A percentile compares a stretch with the other conserved stretches of the same genome.
phyloP scores from a whole-genome alignment of 169 alveolate species.

The Plasmodium gallinaceum region DNA sequence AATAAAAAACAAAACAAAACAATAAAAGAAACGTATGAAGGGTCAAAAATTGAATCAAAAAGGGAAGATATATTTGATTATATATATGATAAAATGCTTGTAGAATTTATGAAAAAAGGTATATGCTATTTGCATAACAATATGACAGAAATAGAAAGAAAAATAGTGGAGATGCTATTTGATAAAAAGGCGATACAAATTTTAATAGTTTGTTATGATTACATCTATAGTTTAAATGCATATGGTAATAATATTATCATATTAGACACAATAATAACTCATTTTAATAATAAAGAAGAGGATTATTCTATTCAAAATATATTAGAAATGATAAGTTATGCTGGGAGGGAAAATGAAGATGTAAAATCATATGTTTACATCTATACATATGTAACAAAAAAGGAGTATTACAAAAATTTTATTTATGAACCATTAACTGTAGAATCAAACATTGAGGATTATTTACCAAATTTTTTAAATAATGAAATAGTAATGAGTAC shows the following conservation, averaged over 20 bases:
- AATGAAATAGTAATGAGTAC: slow-evolving; percentile 98
- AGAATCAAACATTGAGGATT: slow-evolving; percentile 96
- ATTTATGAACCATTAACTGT: slow-evolving; percentile 98
- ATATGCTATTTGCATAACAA: slow-evolving; percentile 85
- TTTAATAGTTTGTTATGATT: slow-evolving; percentile 91
- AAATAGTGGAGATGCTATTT: slow-evolving; percentile 86
- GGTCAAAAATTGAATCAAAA: background rate
- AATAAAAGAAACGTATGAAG: background rate
- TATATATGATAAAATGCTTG: slow-evolving; percentile 5
- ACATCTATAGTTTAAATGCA: slow-evolving; percentile 93
- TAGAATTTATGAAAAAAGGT: slow-evolving; percentile 27
- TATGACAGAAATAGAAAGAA: slow-evolving; percentile 86
- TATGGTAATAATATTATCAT: slow-evolving; percentile 88
- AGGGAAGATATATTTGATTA: slow-evolving; percentile 9
- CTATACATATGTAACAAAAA: slow-evolving; percentile 93
- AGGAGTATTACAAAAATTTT: slow-evolving; percentile 97
- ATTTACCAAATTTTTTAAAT: slow-evolving; percentile 95
- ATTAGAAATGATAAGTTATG: slow-evolving; percentile 93
- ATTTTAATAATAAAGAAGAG: slow-evolving; percentile 90
- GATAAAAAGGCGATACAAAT: slow-evolving; percentile 90
- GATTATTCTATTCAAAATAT: slow-evolving; percentile 96
- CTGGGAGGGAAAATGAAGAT: slow-evolving; percentile 86
- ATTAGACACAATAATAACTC: slow-evolving; percentile 86
- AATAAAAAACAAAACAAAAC: background rate
- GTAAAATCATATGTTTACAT: slow-evolving; percentile 67